Evolutionary conservation across 345 rosid genomes (phyloP), one percentile per base, ranked within the genome.

Genomic region (Gossypium stocksii): DNA sequence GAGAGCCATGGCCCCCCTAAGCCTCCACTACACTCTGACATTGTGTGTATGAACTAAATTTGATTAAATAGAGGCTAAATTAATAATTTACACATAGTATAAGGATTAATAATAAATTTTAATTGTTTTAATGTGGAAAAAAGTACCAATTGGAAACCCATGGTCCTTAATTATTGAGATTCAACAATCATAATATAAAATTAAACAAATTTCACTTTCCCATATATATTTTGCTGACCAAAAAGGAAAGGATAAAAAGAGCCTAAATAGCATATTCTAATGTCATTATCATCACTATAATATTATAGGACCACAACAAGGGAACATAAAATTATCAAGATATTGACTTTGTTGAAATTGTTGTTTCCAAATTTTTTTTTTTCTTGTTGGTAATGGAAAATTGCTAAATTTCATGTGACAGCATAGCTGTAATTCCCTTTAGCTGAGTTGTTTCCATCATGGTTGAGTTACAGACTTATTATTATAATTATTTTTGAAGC

Each of bases 371-470:
- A 1, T 1, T 67, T 0, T 52, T 0, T 3, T 17, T 54, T 54
- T 54, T 54, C 23, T 49, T 68, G 58, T 46, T 44, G 34, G 4
- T 20, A 20, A 13, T 48, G 56, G 41, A 48, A 34, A 48, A 67
- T 20, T 14, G 71, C 13, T 67, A 34, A 6, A 23, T 46, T 29
- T 23, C 71, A 46, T 20, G 2, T 46, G 56, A 67, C 56, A 46
- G 41, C 56, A 46, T 23, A 46, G 56, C 71, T 67, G 56, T 67
- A 48, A 14, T 48, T 67, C 17, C 11, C 19, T 48, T 23, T 67
- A 14, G 56, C 71, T 67, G 71, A 67, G 56, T 23, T 22, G 71
- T 67, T 46, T 23, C 56, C 54, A 67, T 48, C 43, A 48, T 48
- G 38, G 43, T 23, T 2, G 72, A 8, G 22, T 49, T 5, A 10